Evolutionary conservation across 169 alveolate genomes (phyloP).

Genomic region (Plasmodium vivax): DNA sequence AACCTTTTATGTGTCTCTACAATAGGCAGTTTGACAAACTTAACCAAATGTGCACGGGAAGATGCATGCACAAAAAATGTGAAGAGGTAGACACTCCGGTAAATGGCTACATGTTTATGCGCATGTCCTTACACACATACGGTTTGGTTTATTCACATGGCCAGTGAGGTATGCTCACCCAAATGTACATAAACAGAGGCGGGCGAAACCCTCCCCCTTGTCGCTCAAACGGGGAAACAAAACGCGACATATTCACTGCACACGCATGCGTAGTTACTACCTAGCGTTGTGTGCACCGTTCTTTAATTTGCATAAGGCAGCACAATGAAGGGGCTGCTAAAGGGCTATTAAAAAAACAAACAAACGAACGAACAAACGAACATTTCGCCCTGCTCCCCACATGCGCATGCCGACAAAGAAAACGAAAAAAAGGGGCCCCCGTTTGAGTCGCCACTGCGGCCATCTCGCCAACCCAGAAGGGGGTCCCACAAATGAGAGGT

Average conservation of each 20-base stretch:
- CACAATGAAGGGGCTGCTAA: neutral
- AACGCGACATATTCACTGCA: neutral
- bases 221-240: neutral
- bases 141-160: neutral
- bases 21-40: neutral
- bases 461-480: neutral
- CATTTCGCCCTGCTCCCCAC: neutral
- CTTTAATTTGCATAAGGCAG: neutral
- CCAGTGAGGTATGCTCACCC: neutral
- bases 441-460: neutral
- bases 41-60: neutral
- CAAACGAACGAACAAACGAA: neutral
- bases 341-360: neutral
- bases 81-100: neutral
- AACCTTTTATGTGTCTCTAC: neutral
- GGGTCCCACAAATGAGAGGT: neutral
- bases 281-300: neutral
- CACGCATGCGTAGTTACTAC: neutral
- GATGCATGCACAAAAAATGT: neutral
- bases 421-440: neutral
- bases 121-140: neutral
- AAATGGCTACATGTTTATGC: neutral
- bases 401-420: neutral
- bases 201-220: neutral
- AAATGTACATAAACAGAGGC: neutral